Base-by-base conservation (phyloP, 768 basidiomycete species). In the Mycena chlorophos region DNA sequence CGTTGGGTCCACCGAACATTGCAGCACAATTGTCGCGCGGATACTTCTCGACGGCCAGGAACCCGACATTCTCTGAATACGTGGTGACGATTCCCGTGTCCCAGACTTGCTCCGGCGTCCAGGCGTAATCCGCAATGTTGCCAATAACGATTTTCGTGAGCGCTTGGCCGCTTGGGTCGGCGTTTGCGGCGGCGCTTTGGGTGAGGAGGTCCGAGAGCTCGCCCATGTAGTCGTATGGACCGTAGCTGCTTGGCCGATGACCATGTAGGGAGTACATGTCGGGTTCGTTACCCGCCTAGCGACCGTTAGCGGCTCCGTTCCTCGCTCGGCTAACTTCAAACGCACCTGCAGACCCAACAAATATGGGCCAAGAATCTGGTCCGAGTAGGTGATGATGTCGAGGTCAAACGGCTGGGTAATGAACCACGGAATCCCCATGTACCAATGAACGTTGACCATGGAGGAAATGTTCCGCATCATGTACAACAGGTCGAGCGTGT, bases 401-500 rank as follows among this genome's bases (percentile, higher is more conserved):
- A 26, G n/a, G 38, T 54, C 46, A 31, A 58, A 53, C 14, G 52
- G 51, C 6, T 46, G n/a, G n/a, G 55, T 56, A 16, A 37, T 14
- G 38, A 56, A 56, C 55, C 55, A 56, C 31, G 55, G 52, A 19
- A 47, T 55, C 63, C 75, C 75, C 27, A 75, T 65, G 63, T 75
- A 81, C 82, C 82, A 84, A 46, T 79, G 70, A 2, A 75, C 69
- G 51, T 72, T 70, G 37, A 78, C 71, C 2, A 80, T 55, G 2
- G 71, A 55, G 0, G 76, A 75, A 48, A 82, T 71, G 54, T 81
- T 81, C 2, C 68, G 61, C 66, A 84, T 75, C 40, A 78, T 67
- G 62, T 80, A 78, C 56, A 86, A 71, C 19, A 86, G 68, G 42
- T 81, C 79, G 0, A 72, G 63, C 1, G 81, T 78, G 45, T 81